phyloP scores from a whole-genome alignment of 768 basidiomycete species.

The Multifurca ochricompacta region DNA sequence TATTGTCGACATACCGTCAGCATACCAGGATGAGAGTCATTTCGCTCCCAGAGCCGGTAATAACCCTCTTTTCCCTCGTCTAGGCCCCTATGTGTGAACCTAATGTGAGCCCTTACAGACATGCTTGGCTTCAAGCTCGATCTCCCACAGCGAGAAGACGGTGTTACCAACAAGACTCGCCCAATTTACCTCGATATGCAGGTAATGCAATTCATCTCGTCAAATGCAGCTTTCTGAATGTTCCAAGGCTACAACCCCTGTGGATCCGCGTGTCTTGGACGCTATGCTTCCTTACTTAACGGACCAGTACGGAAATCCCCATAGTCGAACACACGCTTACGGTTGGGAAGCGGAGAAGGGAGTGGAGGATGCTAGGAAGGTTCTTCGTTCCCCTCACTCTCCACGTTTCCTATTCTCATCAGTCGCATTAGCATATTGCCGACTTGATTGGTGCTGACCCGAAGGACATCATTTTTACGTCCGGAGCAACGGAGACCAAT shows the following conservation, averaged over 20 bases:
- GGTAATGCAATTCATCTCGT: constrained; percentile 32
- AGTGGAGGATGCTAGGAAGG: constrained; percentile 87
- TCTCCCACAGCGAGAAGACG: constrained; percentile 49
- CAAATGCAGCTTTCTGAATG: background rate
- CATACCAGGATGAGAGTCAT: constrained; percentile 60
- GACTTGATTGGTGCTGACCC: constrained; percentile 88
- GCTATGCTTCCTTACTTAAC: constrained; percentile 94
- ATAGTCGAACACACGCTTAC: constrained; percentile 96
- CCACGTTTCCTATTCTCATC: background rate
- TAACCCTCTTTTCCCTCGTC: constrained; percentile 13
- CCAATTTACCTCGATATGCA: constrained; percentile 99
- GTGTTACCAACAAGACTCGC: constrained; percentile 52
- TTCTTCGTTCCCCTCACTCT: constrained; percentile 23
- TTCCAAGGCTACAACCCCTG: constrained; percentile 86
- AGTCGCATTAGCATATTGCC: constrained; percentile 64
- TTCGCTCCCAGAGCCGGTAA: constrained; percentile 66
- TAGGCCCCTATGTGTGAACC: background rate
- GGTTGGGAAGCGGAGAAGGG: constrained; percentile 98
- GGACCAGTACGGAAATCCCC: constrained; percentile 96
- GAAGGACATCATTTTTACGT: constrained; percentile 97
- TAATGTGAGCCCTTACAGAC: constrained; percentile 38
- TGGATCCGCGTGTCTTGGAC: constrained; percentile 94
- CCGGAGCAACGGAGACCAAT: constrained; percentile 95
- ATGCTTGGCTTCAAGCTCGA: constrained; percentile 87
- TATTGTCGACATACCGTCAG: constrained; percentile 72